Base-by-base conservation (phyloP, 1,284 basidiomycete genomes). In the Peniophora sp. region DNA sequence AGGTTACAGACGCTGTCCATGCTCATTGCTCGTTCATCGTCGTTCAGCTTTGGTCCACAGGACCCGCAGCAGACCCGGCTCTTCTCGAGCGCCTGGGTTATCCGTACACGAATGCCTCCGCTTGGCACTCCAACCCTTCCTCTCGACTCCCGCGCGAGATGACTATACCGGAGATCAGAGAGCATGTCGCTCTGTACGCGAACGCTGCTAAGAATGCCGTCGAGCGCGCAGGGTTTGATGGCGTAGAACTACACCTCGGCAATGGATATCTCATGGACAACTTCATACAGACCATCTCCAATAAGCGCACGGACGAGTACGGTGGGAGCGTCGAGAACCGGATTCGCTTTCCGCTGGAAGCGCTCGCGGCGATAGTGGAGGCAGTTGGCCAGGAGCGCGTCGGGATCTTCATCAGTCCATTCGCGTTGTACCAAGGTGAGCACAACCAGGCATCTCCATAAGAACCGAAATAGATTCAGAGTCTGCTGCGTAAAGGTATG, bases 1-100 rank as follows among this genome's bases (percentile, higher is more conserved):
- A 64, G 64, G 51, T 66, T 11, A 59, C 58, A 12, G 60, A 62
- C 50, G 60, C 60, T 0, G 59, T 64, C 0, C 62, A 64, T 50
- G 61, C 54, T 37, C 61, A 59, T 54, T 71, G 65, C 2, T 71
- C 68, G 0, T 64, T 60, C 57, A 70, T 77, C 52, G 75, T 64
- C 60, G 34, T 64, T 20, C 76, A 80, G 58, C 59, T 77, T 0
- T 76, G 74, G 73, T 71, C 71, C 0, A 55, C 74, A 32, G 76
- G 73, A 2, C 66, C 73, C 0, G 64, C 68, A 3, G 69, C 70
- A 17, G 50, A 60, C n/a, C 60, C 62, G 2, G 54, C 60, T 0
- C 57, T 68, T 9, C 62, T 71, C 17, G 55, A 60, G 43, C 24
- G 56, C 47, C 53, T 55, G 17, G 61, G 61, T n/a, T 60, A 62